phyloP scores from a whole-genome alignment of 1,284 basidiomycete genomes.

The Agroathelia rolfsii region DNA sequence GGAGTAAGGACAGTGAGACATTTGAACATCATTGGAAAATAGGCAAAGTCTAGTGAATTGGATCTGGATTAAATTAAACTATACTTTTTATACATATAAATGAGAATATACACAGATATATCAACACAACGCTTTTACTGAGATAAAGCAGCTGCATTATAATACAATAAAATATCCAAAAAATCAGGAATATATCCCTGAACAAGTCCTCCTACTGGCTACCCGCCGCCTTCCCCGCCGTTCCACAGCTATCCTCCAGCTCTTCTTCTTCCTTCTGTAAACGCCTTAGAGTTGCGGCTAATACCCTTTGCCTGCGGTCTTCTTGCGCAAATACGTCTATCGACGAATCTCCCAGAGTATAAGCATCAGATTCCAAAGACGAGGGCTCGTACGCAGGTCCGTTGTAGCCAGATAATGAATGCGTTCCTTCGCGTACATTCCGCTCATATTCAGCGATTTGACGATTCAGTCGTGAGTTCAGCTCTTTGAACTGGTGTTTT shows the following conservation, averaged over 20 bases:
- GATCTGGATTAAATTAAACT: too few relatives aligned
- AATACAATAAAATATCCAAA: too few relatives aligned
- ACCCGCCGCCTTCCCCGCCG: slow-evolving; percentile 22
- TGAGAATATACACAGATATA: too few relatives aligned
- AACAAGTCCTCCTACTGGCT: too few relatives aligned
- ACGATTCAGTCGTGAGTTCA: slow-evolving; percentile 66
- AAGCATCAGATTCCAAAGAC: slow-evolving; percentile 43
- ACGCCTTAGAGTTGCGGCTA: slow-evolving; percentile 51
- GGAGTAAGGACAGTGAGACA: too few relatives aligned
- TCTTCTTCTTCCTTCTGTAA: slow-evolving; percentile 58
- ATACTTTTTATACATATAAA: too few relatives aligned
- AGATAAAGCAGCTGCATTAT: too few relatives aligned
- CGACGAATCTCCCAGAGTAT: slow-evolving; percentile 29
- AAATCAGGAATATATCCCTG: too few relatives aligned
- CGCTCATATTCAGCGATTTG: slow-evolving; percentile 64
- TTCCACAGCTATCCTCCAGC: slow-evolving; percentile 63
- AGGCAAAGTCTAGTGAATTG: too few relatives aligned
- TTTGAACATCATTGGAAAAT: too few relatives aligned
- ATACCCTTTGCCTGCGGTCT: slow-evolving; percentile 40
- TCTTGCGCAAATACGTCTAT: too few relatives aligned
- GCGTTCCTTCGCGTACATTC: slow-evolving; percentile 39
- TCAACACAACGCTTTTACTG: too few relatives aligned
- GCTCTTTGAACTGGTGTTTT: slow-evolving; percentile 52
- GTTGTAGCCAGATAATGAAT: slow-evolving; percentile 31
- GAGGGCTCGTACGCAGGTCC: slow-evolving; percentile 39